Evolutionary conservation across 805 yeast genomes (phyloP).

Genomic region (Ogataea zsoltii): DNA sequence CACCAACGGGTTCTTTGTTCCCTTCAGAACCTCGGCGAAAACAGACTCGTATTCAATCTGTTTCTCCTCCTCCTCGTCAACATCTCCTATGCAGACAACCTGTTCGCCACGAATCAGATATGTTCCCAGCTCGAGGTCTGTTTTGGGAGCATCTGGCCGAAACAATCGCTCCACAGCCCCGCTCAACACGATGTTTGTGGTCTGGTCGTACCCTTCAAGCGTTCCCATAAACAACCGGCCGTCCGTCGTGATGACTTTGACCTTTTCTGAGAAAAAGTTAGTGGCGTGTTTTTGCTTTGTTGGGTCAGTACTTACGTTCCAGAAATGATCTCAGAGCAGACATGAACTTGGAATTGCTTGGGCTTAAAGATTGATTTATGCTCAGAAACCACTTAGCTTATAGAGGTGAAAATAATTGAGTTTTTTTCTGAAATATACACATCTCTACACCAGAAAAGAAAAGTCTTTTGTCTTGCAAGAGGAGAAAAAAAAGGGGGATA

Average conservation of each 20-base stretch:
- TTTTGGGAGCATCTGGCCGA: constrained; percentile 39
- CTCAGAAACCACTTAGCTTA: not conserved
- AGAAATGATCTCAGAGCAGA: constrained; percentile 28
- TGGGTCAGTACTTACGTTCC: constrained; percentile 20
- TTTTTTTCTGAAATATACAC: not conserved
- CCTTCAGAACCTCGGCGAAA: constrained; percentile 27
- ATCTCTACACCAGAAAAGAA: constrained; percentile 3
- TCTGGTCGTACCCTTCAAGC: constrained; percentile 63
- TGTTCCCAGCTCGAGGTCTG: constrained; percentile 46
- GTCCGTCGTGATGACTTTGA: constrained; percentile 57
- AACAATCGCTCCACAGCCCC: constrained; percentile 53
- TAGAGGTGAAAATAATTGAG: not conserved
- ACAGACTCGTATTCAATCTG: constrained; percentile 42
- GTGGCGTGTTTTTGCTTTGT: constrained; percentile 5
- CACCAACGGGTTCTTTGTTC: constrained; percentile 33
- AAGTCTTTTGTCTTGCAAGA: not conserved
- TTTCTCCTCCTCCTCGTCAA: constrained; percentile 44
- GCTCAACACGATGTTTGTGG: constrained; percentile 58
- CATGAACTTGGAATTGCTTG: constrained; percentile 13
- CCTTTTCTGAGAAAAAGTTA: constrained; percentile 41
- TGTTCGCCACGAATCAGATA: constrained; percentile 59
- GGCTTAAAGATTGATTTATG: not conserved
- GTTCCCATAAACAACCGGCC: constrained; percentile 52
- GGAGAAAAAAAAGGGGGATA: constrained; percentile 4
- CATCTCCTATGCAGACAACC: constrained; percentile 55